A percentile compares a stretch with the other conserved stretches of the same genome.
Evolutionary conservation across 1,284 basidiomycete genomes (phyloP).

Genomic region (Microbotryum violaceum): DNA sequence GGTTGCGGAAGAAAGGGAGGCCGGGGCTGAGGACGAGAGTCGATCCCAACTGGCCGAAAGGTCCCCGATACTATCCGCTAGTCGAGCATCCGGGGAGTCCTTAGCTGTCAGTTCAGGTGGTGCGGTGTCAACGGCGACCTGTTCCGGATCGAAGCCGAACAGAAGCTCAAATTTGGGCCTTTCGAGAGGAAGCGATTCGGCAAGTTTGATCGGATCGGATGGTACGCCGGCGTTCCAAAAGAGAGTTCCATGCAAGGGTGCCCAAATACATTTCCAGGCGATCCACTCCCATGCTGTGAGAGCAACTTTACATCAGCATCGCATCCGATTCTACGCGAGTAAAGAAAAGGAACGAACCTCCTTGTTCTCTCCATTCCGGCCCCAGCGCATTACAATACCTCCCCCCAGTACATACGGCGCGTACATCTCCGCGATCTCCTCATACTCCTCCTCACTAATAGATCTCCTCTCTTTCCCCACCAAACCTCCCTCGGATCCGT

Average conservation of each 20-base stretch:
- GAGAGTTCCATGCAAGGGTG: slow-evolving; percentile 28
- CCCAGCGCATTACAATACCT: slow-evolving; percentile 44
- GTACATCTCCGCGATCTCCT: slow-evolving; percentile 41
- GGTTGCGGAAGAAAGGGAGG: background rate
- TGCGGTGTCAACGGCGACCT: slow-evolving; percentile 9
- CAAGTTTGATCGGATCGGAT: slow-evolving; percentile 37
- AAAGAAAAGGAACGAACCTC: slow-evolving; percentile 27
- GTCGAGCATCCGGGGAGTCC: slow-evolving; percentile 5
- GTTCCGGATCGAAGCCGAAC: slow-evolving; percentile 33
- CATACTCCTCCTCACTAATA: slow-evolving; percentile 39
- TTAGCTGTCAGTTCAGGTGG: slow-evolving; percentile 21
- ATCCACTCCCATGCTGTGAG: slow-evolving; percentile 20
- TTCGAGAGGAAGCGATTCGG: slow-evolving; percentile 38
- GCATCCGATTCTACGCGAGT: background rate
- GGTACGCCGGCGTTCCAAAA: slow-evolving; percentile 36
- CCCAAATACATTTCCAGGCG: slow-evolving; percentile 32
- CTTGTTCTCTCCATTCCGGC: slow-evolving; percentile 48
- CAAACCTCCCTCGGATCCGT: background rate
- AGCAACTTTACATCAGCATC: background rate
- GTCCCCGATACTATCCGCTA: background rate
- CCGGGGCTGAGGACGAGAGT: slow-evolving; percentile 4
- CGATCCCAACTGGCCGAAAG: slow-evolving; percentile 10
- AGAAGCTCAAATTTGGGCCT: slow-evolving; percentile 39
- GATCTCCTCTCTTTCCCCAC: background rate
- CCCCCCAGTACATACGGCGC: slow-evolving; percentile 34